Evolutionary conservation across 495 filamentous ascomycete species (phyloP).

Genomic region (Annulohypoxylon stygium): DNA sequence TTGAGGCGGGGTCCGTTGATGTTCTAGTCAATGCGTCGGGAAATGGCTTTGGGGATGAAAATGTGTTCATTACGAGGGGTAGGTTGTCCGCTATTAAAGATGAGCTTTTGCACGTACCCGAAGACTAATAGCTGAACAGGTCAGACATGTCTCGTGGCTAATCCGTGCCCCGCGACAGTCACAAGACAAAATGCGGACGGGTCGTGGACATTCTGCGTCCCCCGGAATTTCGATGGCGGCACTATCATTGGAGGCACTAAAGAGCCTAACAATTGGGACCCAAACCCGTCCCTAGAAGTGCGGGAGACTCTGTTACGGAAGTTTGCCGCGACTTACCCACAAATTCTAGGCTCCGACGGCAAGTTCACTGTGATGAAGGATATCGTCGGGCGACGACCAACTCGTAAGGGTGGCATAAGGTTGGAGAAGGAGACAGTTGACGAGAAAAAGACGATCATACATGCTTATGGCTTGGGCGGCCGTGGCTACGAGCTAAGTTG

Average conservation of each 20-base stretch:
- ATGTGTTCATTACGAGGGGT: slow-evolving; percentile 69
- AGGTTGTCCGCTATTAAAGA: not conserved
- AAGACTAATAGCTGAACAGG: slow-evolving; percentile 44
- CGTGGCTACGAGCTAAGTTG: slow-evolving; percentile 68
- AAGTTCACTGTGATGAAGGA: slow-evolving; percentile 58
- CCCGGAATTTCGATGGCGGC: slow-evolving; percentile 69
- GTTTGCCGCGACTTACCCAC: slow-evolving; percentile 56
- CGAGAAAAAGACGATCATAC: slow-evolving; percentile 62
- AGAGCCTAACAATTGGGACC: slow-evolving; percentile 68
- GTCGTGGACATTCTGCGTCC: slow-evolving; percentile 71
- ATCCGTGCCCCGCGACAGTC: slow-evolving; percentile 62
- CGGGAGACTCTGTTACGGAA: slow-evolving; percentile 61
- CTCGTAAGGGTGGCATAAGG: slow-evolving; percentile 58
- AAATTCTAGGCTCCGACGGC: slow-evolving; percentile 49
- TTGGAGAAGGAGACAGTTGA: slow-evolving; percentile 56
- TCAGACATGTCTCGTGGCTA: slow-evolving; percentile 61
- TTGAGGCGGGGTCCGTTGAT: slow-evolving; percentile 56
- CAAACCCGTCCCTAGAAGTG: slow-evolving; percentile 60
- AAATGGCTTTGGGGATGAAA: slow-evolving; percentile 64
- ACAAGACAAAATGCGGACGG: slow-evolving; percentile 71
- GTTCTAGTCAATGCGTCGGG: slow-evolving; percentile 72
- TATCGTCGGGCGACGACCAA: slow-evolving; percentile 61
- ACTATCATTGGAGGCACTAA: slow-evolving; percentile 75
- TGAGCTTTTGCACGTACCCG: not conserved
- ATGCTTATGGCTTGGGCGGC: slow-evolving; percentile 74